Conservation (phyloP, 176 grass and related monocot genomes). For the Lolium perenne region DNA sequence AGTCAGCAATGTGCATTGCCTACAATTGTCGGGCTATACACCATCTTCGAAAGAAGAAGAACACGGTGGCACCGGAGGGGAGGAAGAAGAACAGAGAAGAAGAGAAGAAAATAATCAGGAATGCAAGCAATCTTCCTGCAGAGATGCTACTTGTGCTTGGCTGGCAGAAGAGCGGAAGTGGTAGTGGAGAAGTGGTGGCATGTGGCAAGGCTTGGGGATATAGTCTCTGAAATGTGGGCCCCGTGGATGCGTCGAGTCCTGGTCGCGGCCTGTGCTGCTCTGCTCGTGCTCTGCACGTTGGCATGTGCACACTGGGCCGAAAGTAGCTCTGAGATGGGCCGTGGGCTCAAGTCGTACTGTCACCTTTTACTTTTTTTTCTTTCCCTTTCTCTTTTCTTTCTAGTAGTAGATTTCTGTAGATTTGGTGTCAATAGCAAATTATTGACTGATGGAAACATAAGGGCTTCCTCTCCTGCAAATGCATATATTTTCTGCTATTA, state of each 20-base stretch:
- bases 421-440: not conserved
- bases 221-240: not conserved
- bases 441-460: not conserved
- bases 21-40: not conserved
- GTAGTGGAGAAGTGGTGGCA: constrained; percentile 47
- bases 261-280: not conserved
- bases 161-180: constrained; percentile 3
- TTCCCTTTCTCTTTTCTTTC: accelerated
- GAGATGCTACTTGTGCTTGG: not conserved
- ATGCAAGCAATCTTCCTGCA: not conserved
- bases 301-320: not conserved
- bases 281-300: constrained; percentile 45
- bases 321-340: not conserved
- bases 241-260: not conserved
- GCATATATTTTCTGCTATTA: not conserved
- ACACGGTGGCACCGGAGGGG: not conserved
- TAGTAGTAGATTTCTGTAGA: not conserved
- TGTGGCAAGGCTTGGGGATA: not conserved
- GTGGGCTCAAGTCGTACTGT: not conserved
- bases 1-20: not conserved
- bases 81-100: not conserved
- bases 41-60: not conserved
- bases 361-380: not conserved
- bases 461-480: too few species aligned
- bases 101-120: not conserved